These are phyloP conservation scores for Eucalyptus victrix DNA, from an alignment of 345 rosid species.

Conservation along the genomic window DNA sequence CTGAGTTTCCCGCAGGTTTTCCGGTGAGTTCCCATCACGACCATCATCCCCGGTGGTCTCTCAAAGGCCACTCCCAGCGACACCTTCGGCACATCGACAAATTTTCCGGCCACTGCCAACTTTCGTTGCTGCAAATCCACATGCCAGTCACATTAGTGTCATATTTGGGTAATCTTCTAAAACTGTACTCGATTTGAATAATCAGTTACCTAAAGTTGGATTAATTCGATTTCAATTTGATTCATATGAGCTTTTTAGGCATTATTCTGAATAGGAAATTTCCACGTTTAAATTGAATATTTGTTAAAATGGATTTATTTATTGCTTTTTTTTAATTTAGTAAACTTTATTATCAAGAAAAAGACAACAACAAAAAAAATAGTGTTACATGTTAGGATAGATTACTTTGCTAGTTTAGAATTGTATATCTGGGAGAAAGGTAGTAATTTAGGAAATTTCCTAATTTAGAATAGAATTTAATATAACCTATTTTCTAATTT, in stretches of 20 bases:
- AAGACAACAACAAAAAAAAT: no score
- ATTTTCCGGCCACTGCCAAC: not conserved
- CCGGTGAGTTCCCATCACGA: not conserved
- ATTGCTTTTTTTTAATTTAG: not conserved
- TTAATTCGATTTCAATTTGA: not conserved
- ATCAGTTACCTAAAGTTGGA: not conserved
- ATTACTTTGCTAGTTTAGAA: not conserved
- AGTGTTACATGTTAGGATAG: not conserved
- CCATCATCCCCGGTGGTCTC: not conserved
- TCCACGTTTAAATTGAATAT: not conserved
- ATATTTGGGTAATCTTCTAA: not conserved
- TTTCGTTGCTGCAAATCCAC: not conserved
- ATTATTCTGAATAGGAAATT: not conserved
- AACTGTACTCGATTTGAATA: not conserved
- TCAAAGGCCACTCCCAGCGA: not conserved
- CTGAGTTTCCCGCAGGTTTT: not conserved
- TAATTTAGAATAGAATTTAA: no score
- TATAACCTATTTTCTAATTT: no score
- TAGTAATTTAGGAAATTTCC: not conserved
- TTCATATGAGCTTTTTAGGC: not conserved
- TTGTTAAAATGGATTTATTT: no score
- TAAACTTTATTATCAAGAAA: not conserved
- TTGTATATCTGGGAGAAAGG: not conserved
- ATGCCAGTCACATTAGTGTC: not conserved
- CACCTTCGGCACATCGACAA: not conserved